These are phyloP conservation scores for Naegleria lovaniensis DNA, from an alignment of 208 protist genomes.

Conservation along the genomic window DNA sequence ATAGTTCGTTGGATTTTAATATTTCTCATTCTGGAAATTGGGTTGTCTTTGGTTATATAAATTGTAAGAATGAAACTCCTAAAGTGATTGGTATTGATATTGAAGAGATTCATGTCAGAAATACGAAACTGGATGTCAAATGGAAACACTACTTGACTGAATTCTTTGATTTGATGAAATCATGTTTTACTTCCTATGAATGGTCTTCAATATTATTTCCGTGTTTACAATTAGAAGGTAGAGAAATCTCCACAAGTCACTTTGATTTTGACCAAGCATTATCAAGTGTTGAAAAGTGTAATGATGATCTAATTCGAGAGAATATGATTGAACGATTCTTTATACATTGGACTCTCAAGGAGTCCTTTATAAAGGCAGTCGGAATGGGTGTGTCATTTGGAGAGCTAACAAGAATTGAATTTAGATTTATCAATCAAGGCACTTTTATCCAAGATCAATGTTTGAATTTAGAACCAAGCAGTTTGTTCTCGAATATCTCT, in stretches of 20 bases:
- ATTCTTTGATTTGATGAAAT: background rate
- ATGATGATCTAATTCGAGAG: background rate
- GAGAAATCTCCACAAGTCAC: background rate
- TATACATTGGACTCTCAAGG: constrained; percentile 5
- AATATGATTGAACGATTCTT: background rate
- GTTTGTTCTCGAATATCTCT: background rate
- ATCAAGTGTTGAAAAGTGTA: background rate
- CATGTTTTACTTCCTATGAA: background rate
- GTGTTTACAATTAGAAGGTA: too few relatives aligned
- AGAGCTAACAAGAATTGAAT: background rate
- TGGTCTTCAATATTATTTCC: background rate
- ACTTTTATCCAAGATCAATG: background rate
- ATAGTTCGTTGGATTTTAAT: background rate
- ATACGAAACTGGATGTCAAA: background rate
- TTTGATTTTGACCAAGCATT: background rate
- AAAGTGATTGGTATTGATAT: background rate
- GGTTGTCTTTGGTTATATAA: background rate
- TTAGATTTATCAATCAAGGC: background rate
- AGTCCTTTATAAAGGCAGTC: background rate
- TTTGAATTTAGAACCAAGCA: background rate
- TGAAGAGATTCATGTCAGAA: background rate
- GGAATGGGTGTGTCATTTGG: background rate
- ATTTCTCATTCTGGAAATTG: background rate
- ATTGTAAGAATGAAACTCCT: background rate
- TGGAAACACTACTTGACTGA: background rate